These are phyloP conservation scores for Linnemannia elongata DNA, from an alignment of 192 early-diverging fungal species.

Conservation along the genomic window DNA sequence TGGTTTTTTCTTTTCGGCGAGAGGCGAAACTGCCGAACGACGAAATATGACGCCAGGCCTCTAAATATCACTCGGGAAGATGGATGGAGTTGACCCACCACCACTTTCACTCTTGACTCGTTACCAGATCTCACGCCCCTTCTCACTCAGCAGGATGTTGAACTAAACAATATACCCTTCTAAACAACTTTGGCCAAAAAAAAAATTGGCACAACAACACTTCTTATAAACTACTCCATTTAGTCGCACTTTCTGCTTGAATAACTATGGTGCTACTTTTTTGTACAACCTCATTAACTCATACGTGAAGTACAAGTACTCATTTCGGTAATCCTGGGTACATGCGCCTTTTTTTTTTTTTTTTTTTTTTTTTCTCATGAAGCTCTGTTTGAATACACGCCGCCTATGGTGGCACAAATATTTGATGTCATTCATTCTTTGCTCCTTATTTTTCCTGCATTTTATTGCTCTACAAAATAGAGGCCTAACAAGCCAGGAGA, in stretches of 20 bases:
- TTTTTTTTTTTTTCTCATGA: background rate
- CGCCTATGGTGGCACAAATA: constrained; percentile 8
- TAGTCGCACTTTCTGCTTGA: constrained; percentile 7
- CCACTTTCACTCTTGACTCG: no score
- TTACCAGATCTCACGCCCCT: no score
- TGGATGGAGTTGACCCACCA: no score
- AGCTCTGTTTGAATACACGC: background rate
- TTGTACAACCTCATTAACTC: constrained; percentile 16
- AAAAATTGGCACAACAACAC: no score
- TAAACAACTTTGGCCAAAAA: no score
- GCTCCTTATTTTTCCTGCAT: background rate
- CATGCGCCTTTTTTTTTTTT: background rate
- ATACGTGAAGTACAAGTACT: background rate
- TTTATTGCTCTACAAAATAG: background rate
- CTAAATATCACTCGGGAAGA: no score
- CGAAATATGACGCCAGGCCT: no score
- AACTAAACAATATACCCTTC: no score
- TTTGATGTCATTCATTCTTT: constrained; percentile 8
- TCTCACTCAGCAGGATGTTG: no score
- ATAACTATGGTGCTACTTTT: constrained; percentile 7
- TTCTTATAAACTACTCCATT: no score
- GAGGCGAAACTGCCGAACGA: no score
- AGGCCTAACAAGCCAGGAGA: background rate
- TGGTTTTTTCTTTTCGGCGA: no score
- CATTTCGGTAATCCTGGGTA: background rate